phyloP scores from a whole-genome alignment of 179 eudicot species.

The Heliamphora pulchella region DNA sequence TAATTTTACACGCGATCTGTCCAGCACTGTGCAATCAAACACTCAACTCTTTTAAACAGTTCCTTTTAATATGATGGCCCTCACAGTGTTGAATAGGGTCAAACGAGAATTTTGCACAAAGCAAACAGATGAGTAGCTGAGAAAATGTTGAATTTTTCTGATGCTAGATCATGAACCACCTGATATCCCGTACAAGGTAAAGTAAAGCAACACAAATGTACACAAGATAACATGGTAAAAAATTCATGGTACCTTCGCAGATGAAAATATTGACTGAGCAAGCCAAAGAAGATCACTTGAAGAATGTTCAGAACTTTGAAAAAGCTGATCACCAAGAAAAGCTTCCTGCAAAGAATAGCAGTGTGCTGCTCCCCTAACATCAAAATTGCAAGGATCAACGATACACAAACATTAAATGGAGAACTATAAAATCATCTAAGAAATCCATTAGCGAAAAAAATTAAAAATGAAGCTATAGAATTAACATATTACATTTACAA shows the following conservation, averaged over 20 bases:
- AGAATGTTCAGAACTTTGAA: slow-evolving; percentile 71
- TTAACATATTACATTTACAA: background rate
- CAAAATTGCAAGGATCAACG: slow-evolving; percentile 4
- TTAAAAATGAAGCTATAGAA: slow-evolving; percentile 3
- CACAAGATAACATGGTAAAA: background rate
- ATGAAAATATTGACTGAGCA: slow-evolving; percentile 55
- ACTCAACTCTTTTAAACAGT: background rate
- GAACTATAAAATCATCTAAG: background rate
- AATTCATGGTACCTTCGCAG: slow-evolving; percentile 54
- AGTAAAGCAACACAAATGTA: background rate
- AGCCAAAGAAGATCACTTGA: slow-evolving; percentile 71
- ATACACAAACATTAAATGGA: slow-evolving; percentile 10
- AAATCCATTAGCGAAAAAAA: background rate
- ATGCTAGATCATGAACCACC: background rate
- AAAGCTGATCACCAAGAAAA: slow-evolving; percentile 68
- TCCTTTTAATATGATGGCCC: background rate
- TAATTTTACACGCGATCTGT: background rate
- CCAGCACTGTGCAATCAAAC: background rate
- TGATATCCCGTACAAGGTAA: background rate
- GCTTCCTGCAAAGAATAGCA: slow-evolving; percentile 74
- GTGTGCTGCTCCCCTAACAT: slow-evolving; percentile 49
- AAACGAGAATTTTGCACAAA: background rate
- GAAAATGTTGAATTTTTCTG: background rate
- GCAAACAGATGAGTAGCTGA: background rate
- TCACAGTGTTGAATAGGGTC: background rate